Percentiles rank a stretch among this genome's conserved stretches.
phyloP scores from a whole-genome alignment of 345 rosid genomes.

The Aegle marmelos region DNA sequence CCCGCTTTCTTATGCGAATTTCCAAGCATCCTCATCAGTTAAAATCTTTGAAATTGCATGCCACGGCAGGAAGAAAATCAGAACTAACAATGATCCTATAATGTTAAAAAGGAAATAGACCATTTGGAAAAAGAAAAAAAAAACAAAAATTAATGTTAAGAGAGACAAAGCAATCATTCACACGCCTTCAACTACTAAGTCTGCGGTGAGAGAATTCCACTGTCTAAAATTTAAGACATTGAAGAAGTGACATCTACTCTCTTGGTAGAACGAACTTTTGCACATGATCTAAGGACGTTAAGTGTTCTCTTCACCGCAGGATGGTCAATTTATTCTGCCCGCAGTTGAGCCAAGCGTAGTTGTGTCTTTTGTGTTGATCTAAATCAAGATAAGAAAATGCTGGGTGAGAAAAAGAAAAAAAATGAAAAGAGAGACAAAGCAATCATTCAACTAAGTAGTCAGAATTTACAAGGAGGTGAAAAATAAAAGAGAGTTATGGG shows the following conservation, averaged over 20 bases:
- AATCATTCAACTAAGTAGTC: background rate
- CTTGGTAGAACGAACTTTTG: constrained; percentile 37
- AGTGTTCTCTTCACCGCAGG: constrained; percentile 52
- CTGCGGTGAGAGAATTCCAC: constrained; percentile 27
- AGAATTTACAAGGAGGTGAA: background rate
- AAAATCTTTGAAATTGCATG: constrained; percentile 39
- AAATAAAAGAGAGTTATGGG: background rate
- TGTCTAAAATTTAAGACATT: constrained; percentile 27
- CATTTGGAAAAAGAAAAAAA: background rate
- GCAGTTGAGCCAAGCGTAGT: background rate
- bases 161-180: no score
- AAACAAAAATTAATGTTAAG: background rate
- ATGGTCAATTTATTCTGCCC: constrained; percentile 41
- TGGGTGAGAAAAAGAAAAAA: background rate
- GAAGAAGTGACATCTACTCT: constrained; percentile 51
- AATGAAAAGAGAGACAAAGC: background rate
- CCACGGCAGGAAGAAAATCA: constrained; percentile 26
- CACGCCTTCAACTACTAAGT: constrained; percentile 26
- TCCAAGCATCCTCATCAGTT: constrained; percentile 49
- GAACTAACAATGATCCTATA: background rate
- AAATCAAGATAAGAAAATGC: background rate
- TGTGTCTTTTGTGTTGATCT: background rate
- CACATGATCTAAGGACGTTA: constrained; percentile 43
- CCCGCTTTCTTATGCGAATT: constrained; percentile 37
- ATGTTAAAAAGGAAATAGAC: background rate